These are phyloP conservation scores for Aspergillus bertholletiae DNA, from an alignment of 495 filamentous ascomycete species.

Conservation along the genomic window DNA sequence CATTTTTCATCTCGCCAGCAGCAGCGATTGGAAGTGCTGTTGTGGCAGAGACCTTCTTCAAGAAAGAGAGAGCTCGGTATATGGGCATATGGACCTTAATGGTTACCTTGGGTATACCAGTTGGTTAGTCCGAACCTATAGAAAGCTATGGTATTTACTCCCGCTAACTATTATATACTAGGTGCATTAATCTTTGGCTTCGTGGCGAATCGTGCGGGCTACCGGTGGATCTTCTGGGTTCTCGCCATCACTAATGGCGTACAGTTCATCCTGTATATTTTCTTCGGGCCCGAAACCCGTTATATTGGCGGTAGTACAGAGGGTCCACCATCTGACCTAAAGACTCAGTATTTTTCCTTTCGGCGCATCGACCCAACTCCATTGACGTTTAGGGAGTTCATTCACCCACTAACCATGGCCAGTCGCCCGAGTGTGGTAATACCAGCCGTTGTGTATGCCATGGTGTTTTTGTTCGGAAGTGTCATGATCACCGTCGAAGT, in stretches of 20 bases:
- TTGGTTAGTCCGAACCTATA: constrained; percentile 20
- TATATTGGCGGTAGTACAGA: constrained; percentile 33
- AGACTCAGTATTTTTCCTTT: constrained; percentile 38
- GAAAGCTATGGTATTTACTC: constrained; percentile 23
- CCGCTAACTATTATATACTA: neutral
- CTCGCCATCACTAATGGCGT: constrained; percentile 47
- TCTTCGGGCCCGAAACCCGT: constrained; percentile 53
- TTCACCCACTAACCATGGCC: constrained; percentile 40
- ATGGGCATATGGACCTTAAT: constrained; percentile 49
- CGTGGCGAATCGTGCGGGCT: constrained; percentile 39
- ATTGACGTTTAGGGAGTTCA: constrained; percentile 41
- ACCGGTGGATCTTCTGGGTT: constrained; percentile 44
- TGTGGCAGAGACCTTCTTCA: constrained; percentile 49
- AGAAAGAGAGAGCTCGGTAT: constrained; percentile 35
- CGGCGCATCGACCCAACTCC: constrained; percentile 47
- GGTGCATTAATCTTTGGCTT: constrained; percentile 49
- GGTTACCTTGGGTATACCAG: constrained; percentile 41
- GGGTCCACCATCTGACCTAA: constrained; percentile 28
- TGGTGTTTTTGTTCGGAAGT: constrained; percentile 49
- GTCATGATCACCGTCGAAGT: constrained; percentile 51
- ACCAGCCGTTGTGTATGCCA: constrained; percentile 47
- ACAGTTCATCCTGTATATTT: constrained; percentile 51
- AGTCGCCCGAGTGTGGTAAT: constrained; percentile 39
- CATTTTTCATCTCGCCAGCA: constrained; percentile 48
- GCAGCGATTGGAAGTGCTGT: constrained; percentile 49